These are phyloP conservation scores for Chiua virens DNA, from an alignment of 768 basidiomycete genomes.

Conservation along the genomic window DNA sequence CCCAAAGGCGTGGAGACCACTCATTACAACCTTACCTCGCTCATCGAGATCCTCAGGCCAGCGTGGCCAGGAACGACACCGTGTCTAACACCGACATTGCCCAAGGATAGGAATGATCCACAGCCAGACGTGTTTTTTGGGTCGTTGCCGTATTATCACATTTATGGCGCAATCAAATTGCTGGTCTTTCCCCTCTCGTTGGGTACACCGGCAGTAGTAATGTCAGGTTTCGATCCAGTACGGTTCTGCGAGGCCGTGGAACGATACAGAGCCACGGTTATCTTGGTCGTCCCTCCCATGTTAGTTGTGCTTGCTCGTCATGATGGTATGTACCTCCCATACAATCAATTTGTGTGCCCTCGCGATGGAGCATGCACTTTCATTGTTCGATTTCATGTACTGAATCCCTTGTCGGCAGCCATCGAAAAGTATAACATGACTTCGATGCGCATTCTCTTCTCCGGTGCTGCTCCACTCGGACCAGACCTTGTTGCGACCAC, in stretches of 20 bases:
- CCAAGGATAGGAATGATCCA: background rate
- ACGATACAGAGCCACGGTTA: constrained; percentile 57
- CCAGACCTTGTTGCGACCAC: constrained; percentile 54
- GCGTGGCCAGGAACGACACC: constrained; percentile 43
- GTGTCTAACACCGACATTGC: constrained; percentile 19
- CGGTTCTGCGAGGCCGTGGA: constrained; percentile 66
- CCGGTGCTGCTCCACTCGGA: constrained; percentile 82
- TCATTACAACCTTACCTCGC: constrained; percentile 64
- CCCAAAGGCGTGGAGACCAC: constrained; percentile 76
- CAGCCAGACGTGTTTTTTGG: constrained; percentile 54
- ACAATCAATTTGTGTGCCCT: background rate
- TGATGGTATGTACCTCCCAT: constrained; percentile 46
- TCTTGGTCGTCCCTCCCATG: constrained; percentile 81
- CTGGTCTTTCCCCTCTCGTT: constrained; percentile 53
- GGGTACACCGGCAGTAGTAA: constrained; percentile 55
- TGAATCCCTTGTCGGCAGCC: constrained; percentile 34
- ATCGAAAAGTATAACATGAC: constrained; percentile 68
- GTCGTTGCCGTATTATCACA: constrained; percentile 61
- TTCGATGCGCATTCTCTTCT: constrained; percentile 55
- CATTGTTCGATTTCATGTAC: background rate
- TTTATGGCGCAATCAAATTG: constrained; percentile 61
- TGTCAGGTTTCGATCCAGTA: constrained; percentile 70
- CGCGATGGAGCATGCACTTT: no score
- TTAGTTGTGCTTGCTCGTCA: constrained; percentile 72
- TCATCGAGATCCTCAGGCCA: constrained; percentile 49